Percentiles rank a stretch among this genome's conserved stretches.
phyloP scores from a whole-genome alignment of 2,329 filamentous ascomycete species.

The Colletotrichum tropicale region DNA sequence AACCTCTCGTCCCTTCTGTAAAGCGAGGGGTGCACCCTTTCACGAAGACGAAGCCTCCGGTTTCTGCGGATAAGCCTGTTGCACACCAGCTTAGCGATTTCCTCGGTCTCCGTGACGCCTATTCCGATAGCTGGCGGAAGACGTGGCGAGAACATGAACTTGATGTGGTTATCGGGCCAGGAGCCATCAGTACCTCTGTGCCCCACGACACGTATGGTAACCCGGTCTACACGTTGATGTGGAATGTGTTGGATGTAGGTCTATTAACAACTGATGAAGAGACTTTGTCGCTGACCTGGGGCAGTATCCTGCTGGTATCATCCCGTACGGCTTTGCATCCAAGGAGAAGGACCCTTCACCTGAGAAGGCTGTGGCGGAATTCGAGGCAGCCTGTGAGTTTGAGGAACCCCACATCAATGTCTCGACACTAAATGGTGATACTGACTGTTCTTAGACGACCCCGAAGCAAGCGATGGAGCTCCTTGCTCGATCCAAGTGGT shows the following conservation, averaged over 20 bases:
- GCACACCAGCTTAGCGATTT: conserved; percentile 46
- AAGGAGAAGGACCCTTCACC: conserved; percentile 39
- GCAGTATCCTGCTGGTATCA: conserved; percentile 54
- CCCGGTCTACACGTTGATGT: conserved; percentile 50
- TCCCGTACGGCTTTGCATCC: conserved; percentile 48
- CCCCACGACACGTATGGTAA: conserved; percentile 54
- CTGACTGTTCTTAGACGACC: conserved; percentile 37
- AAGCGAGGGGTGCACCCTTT: conserved; percentile 19
- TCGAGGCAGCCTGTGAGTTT: conserved; percentile 37
- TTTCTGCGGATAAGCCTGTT: conserved; percentile 28
- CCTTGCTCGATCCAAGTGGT: conserved; percentile 52
- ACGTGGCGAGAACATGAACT: conserved; percentile 45
- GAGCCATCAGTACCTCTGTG: conserved; percentile 54
- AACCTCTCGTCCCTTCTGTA: conserved; percentile 48
- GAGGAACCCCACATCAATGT: no score
- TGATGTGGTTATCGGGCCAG: conserved; percentile 54
- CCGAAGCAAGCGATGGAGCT: conserved; percentile 42
- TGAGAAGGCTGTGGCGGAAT: conserved; percentile 29
- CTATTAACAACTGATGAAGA: background rate
- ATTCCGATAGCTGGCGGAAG: conserved; percentile 44
- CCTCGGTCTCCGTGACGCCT: conserved; percentile 33
- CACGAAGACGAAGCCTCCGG: conserved; percentile 29
- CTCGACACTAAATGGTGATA: no score
- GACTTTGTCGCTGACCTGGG: background rate
- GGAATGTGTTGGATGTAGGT: conserved; percentile 57